A percentile compares a stretch with the other conserved stretches of the same genome.
phyloP scores from a whole-genome alignment of 257 asterid genomes.

The Dorcoceras hygrometricum region DNA sequence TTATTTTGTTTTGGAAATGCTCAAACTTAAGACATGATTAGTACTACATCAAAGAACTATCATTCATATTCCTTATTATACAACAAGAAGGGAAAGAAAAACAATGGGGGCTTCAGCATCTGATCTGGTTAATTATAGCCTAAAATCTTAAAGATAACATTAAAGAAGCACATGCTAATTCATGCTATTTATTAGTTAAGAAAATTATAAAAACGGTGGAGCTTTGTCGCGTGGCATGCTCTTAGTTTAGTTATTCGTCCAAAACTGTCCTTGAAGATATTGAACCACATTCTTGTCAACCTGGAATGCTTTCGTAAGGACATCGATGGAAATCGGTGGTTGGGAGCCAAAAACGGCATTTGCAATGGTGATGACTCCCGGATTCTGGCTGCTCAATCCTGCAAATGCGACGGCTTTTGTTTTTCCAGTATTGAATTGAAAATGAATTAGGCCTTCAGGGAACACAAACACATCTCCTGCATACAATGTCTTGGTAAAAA shows the following conservation, averaged over 20 bases:
- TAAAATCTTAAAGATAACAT: not conserved
- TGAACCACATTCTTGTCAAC: not conserved
- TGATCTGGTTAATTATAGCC: not conserved
- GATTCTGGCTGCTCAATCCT: not conserved
- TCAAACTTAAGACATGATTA: too few species aligned
- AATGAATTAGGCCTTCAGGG: not conserved
- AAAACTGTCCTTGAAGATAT: not conserved
- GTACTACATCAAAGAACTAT: too few species aligned
- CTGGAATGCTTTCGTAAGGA: not conserved
- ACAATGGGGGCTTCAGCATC: not conserved
- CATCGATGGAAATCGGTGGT: not conserved
- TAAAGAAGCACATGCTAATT: too few species aligned
- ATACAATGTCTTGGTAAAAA: not conserved
- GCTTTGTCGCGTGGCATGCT: not conserved
- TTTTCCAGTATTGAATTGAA: not conserved
- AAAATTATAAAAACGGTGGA: not conserved
- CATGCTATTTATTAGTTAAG: not conserved
- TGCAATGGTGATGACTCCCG: not conserved
- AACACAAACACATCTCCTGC: not conserved
- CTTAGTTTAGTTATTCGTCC: not conserved
- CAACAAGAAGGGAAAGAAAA: not conserved
- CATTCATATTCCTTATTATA: too few species aligned
- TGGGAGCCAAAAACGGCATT: not conserved
- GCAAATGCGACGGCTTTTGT: not conserved
- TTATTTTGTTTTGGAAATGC: too few species aligned